Evolutionary conservation across 306 rosid genomes (phyloP), one percentile per base, ranked within the genome.

Genomic region (Pyrus bretschneideri): DNA sequence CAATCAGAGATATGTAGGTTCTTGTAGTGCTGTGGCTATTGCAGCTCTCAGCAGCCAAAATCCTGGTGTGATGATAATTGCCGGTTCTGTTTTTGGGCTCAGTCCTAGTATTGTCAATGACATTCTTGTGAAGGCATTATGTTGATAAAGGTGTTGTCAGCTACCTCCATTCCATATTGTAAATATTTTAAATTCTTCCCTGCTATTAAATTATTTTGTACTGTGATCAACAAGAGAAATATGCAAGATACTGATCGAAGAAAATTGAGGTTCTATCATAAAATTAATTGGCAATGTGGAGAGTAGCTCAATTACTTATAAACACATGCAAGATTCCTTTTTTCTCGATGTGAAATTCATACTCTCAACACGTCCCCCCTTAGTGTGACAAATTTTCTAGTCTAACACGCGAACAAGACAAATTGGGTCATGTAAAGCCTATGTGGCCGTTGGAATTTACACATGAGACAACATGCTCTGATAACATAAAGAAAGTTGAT

Each of bases 1-100:
- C 87, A 84, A 73, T 12, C 87, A 84, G 78, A 76, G 51, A 21
- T 81, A 84, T 49, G 77, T 81, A 10, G 85, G 87, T 2, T 9
- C 38, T 9, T 55, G 83, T 1, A 68, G 58, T 4, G 85, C 81
- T 1, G 83, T 75, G 15, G 87, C 85, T 27, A 29, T 81, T 10
- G 81, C 85, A 5, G 85, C 83, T 12, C 83, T 84, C 2, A 84
- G 78, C 30, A 81, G 85, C 81, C 87, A 81, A 67, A 84, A 78
- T 73, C 83, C 87, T 0, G 87, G 87, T 0, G 85, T 78, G 27
- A 61, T 81, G n/a, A 66, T 64, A 5, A 31, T 81, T 42, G 75
- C 73, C 0, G 70, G 72, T 38, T 78, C 85, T 14, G 85, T 84
- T 45, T 84, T 84, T 23, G 85, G 85, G 15, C 74, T 85, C 19